Conservation (phyloP, 164 flowering plant species). For the Echeveria elegans region DNA sequence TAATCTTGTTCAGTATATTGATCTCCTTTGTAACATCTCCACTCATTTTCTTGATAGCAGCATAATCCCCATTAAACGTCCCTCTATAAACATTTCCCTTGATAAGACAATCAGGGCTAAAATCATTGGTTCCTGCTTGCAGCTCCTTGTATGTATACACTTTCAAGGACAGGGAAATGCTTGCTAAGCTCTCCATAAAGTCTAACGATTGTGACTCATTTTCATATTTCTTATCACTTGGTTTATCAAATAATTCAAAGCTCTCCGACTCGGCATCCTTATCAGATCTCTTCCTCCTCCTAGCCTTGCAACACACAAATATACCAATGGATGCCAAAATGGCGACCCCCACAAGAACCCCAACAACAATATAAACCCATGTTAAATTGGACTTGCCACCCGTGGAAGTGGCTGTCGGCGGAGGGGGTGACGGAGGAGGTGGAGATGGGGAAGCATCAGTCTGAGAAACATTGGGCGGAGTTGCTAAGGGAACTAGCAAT, state of each 20-base stretch:
- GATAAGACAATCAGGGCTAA: constrained; percentile 34
- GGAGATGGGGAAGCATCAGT: constrained; percentile 18
- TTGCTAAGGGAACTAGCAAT: constrained; percentile 35
- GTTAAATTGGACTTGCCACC: constrained; percentile 19
- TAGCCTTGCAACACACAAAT: constrained; percentile 16
- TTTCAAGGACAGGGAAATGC: constrained; percentile 38
- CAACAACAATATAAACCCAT: constrained; percentile 50
- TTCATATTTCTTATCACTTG: neutral
- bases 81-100: constrained; percentile 53
- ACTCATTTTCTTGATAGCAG: constrained; percentile 54
- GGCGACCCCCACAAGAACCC: constrained; percentile 33
- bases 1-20: constrained; percentile 43
- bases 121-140: constrained; percentile 44
- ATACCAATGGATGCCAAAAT: constrained; percentile 20
- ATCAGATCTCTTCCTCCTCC: constrained; percentile 6
- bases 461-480: constrained; percentile 22
- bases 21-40: constrained; percentile 57
- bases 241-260: neutral
- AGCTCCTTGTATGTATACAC: constrained; percentile 44
- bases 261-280: constrained; percentile 2
- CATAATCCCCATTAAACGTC: constrained; percentile 43
- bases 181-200: constrained; percentile 26
- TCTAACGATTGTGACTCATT: constrained; percentile 15
- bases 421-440: constrained; percentile 13
- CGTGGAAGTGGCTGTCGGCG: neutral